A percentile compares a stretch with the other conserved stretches of the same genome.
phyloP scores from a whole-genome alignment of 2,329 filamentous ascomycete genomes.

The Apiospora kogelbergensis region DNA sequence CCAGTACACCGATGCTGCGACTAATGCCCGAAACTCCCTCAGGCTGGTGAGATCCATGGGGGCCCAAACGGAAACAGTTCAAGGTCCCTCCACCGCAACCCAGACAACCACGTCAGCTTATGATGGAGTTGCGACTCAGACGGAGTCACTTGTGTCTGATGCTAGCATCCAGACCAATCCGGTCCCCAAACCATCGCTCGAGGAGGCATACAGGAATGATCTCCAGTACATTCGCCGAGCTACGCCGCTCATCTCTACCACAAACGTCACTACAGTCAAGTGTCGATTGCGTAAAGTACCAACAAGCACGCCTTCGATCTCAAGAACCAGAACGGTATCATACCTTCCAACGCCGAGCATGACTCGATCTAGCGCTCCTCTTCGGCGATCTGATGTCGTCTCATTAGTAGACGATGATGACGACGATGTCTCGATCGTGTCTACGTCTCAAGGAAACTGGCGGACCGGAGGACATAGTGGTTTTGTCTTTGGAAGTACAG shows the following conservation, averaged over 20 bases:
- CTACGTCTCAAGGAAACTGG: background rate
- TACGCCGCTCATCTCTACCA: background rate
- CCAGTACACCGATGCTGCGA: background rate
- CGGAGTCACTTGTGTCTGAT: background rate
- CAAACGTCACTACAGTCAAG: background rate
- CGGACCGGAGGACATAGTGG: background rate
- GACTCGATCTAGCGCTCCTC: background rate
- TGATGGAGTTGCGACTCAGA: background rate
- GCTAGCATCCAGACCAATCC: background rate
- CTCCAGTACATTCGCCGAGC: background rate
- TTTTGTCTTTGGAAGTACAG: background rate
- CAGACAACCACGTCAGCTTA: background rate
- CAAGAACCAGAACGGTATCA: background rate
- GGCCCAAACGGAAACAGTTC: too few relatives aligned
- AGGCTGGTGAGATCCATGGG: background rate
- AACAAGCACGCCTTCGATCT: background rate
- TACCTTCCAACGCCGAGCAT: background rate
- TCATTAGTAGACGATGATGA: background rate
- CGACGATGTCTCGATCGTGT: background rate
- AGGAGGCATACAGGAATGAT: background rate
- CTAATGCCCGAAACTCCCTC: background rate
- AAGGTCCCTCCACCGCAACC: too few relatives aligned
- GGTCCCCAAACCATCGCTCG: background rate
- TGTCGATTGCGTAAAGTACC: background rate
- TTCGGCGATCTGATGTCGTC: background rate